Conservation (phyloP, 768 basidiomycete species). For the Hericium coralloides region DNA sequence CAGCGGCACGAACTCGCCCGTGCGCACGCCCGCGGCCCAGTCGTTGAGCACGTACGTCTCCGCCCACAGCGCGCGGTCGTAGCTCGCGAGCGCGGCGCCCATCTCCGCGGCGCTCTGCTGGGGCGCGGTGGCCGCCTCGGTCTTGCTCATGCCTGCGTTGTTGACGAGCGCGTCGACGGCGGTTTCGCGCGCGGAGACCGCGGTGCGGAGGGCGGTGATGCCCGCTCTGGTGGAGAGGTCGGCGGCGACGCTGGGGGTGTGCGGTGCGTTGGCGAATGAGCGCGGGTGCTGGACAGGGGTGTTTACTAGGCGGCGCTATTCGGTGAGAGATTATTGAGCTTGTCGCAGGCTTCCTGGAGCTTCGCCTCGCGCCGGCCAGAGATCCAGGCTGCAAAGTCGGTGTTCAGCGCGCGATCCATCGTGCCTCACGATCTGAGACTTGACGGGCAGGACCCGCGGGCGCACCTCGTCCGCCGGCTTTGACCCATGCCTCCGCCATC, state of each 20-base stretch:
- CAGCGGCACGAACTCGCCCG: conserved; percentile 69
- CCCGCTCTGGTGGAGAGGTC: conserved; percentile 48
- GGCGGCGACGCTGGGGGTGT: conserved; percentile 58
- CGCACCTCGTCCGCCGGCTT: conserved; percentile 78
- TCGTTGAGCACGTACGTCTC: conserved; percentile 75
- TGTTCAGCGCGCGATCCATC: not conserved
- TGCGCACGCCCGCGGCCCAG: conserved; percentile 54
- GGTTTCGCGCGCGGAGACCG: conserved; percentile 49
- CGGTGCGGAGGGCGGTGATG: conserved; percentile 28
- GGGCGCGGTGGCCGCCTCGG: conserved; percentile 11
- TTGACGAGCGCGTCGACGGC: conserved; percentile 69
- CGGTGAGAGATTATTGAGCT: conserved; percentile 28
- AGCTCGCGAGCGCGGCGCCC: conserved; percentile 49
- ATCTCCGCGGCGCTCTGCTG: conserved; percentile 63
- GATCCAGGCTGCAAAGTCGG: not conserved
- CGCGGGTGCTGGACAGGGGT: conserved; percentile 41
- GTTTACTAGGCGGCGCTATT: conserved; percentile 10
- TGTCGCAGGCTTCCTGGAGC: conserved; percentile 48
- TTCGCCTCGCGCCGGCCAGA: conserved; percentile 50
- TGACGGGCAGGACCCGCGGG: conserved; percentile 27
- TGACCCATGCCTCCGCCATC: conserved; percentile 74
- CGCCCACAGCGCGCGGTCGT: conserved; percentile 57
- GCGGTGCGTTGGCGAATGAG: conserved; percentile 44
- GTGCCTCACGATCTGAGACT: not conserved
- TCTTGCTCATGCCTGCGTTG: conserved; percentile 57